Conservation (phyloP, 1,284 basidiomycete species). For the Leccinum huronense region DNA sequence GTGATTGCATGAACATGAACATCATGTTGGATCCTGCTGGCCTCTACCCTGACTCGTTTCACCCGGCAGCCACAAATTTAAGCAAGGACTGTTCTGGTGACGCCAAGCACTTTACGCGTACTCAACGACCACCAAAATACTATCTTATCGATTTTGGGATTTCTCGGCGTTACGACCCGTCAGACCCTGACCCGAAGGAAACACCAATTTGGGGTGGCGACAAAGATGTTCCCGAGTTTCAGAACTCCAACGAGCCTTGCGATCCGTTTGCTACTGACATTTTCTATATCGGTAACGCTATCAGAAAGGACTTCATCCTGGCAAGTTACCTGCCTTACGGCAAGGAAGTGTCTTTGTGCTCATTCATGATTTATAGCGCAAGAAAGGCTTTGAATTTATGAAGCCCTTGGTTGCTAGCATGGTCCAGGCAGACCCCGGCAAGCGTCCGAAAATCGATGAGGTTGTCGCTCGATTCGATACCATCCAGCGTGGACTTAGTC, state of each 20-base stretch:
- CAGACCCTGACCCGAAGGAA: background rate
- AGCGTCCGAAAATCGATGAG: background rate
- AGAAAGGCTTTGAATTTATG: background rate
- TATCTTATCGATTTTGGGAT: background rate
- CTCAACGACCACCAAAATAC: constrained; percentile 22
- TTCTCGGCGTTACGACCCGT: background rate
- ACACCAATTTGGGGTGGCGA: background rate
- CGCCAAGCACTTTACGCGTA: constrained; percentile 17
- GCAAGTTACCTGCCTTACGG: background rate
- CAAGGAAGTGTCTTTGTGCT: too few relatives aligned
- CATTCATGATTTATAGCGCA: too few relatives aligned
- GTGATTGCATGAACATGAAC: constrained; percentile 30
- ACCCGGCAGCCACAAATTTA: constrained; percentile 1
- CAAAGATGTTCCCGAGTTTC: constrained; percentile 18
- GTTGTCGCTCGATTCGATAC: background rate
- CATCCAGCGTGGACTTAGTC: background rate
- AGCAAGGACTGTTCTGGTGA: constrained; percentile 5
- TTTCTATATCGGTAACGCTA: constrained; percentile 28
- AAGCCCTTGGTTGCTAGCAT: background rate
- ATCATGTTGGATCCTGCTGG: constrained; percentile 41
- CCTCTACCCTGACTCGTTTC: constrained; percentile 22
- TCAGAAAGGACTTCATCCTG: constrained; percentile 12
- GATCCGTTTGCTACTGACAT: constrained; percentile 15
- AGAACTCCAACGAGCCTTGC: constrained; percentile 14
- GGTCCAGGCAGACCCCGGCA: background rate